Percentiles rank a stretch among this genome's conserved stretches.
These are phyloP conservation scores for Saccharomyces uvarum DNA, from an alignment of 1,139 yeast genomes.

Conservation along the genomic window DNA sequence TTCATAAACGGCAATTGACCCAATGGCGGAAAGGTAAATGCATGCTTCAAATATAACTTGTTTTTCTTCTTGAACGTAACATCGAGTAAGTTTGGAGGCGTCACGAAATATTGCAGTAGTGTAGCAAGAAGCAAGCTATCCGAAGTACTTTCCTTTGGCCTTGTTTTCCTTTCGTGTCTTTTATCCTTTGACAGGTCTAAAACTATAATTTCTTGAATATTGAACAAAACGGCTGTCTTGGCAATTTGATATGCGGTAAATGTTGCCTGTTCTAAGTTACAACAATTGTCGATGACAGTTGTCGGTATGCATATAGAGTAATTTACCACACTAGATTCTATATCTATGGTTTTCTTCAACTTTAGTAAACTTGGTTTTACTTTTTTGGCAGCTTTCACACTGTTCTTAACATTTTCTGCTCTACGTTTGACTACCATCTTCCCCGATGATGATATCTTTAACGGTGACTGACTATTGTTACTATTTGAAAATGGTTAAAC, in stretches of 20 bases:
- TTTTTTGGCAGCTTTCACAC: background rate
- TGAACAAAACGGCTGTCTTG: conserved; percentile 58
- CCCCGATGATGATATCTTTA: background rate
- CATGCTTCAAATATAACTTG: conserved; percentile 49
- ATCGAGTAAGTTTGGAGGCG: conserved; percentile 75
- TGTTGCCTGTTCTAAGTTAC: conserved; percentile 65
- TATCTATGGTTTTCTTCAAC: conserved; percentile 20
- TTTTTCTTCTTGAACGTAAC: conserved; percentile 47
- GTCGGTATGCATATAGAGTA: conserved; percentile 62
- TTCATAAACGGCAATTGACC: conserved; percentile 68
- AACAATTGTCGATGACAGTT: conserved; percentile 50
- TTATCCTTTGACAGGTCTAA: conserved; percentile 38
- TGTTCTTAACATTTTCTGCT: background rate
- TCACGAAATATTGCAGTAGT: conserved; percentile 70
- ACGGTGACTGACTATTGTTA: no score
- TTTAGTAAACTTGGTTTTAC: conserved; percentile 7
- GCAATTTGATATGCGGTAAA: conserved; percentile 71
- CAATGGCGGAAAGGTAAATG: conserved; percentile 62
- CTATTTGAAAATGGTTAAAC: no score
- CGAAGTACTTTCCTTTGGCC: conserved; percentile 19
- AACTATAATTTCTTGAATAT: conserved; percentile 66
- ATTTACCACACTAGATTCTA: conserved; percentile 23
- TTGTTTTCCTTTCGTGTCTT: conserved; percentile 10
- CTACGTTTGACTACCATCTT: background rate
- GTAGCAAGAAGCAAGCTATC: conserved; percentile 56